These are phyloP conservation scores for Hortaea sp. DNA, from an alignment of 2,329 filamentous ascomycete genomes.

Conservation along the genomic window DNA sequence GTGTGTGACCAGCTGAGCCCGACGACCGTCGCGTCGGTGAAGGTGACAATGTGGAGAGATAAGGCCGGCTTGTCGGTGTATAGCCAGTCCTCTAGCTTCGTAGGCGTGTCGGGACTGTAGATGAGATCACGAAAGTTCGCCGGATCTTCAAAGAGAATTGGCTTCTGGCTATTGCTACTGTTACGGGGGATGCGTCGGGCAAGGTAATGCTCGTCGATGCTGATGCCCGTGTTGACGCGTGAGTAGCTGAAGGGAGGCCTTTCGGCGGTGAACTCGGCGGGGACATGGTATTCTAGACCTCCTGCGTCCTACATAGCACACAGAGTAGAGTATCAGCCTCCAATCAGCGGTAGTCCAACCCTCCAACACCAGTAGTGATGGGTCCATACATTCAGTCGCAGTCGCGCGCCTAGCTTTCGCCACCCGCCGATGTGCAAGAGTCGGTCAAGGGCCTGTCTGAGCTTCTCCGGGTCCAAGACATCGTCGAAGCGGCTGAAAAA, in stretches of 20 bases:
- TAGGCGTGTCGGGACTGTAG: background rate
- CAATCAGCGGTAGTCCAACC: background rate
- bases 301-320: constrained; percentile 3
- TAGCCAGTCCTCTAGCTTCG: constrained; percentile 5
- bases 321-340: background rate
- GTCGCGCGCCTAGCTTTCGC: constrained; percentile 4
- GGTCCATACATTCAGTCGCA: constrained; percentile 5
- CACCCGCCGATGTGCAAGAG: constrained; percentile 7
- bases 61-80: constrained; percentile 14
- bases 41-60: constrained; percentile 13
- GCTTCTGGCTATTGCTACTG: background rate
- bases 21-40: constrained; percentile 17
- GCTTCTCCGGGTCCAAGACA: constrained; percentile 8
- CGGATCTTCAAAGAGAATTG: constrained; percentile 1
- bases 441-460: constrained; percentile 5
- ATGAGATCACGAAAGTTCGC: background rate
- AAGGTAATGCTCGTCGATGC: constrained; percentile 7
- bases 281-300: constrained; percentile 8
- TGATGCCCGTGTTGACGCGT: constrained; percentile 1
- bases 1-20: constrained; percentile 18
- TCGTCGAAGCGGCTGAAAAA: constrained; percentile 10
- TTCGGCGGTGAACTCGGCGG: constrained; percentile 5
- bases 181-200: background rate
- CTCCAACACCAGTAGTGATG: background rate
- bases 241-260: constrained; percentile 8